Percentiles rank a stretch among this genome's conserved stretches.
phyloP scores from a whole-genome alignment of 1,139 yeast genomes.

The Debaryomycetaceae sp. region DNA sequence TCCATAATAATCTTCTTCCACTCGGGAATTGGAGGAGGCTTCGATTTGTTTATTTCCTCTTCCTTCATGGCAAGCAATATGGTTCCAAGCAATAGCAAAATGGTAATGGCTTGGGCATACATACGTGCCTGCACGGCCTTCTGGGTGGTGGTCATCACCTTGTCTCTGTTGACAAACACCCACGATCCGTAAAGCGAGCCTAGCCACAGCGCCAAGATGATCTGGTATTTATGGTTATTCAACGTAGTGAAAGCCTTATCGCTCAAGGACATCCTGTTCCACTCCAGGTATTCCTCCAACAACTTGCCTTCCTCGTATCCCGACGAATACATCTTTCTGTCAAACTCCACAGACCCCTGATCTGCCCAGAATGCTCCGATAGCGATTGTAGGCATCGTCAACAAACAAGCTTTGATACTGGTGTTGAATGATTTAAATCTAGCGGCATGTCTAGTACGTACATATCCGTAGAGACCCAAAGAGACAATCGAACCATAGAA shows the following conservation, averaged over 20 bases:
- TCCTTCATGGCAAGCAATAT: slow-evolving; percentile 61
- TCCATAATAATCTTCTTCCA: slow-evolving; percentile 50
- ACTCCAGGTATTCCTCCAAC: slow-evolving; percentile 47
- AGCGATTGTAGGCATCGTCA: slow-evolving; percentile 42
- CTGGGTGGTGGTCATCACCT: slow-evolving; percentile 73
- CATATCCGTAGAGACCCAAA: slow-evolving; percentile 30
- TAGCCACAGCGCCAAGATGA: slow-evolving; percentile 82
- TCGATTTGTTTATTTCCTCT: slow-evolving; percentile 36
- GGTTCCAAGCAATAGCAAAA: slow-evolving; percentile 58
- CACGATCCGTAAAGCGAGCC: slow-evolving; percentile 83
- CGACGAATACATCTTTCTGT: slow-evolving; percentile 36
- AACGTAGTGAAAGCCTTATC: slow-evolving; percentile 48
- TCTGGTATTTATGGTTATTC: slow-evolving; percentile 65
- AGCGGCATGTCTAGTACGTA: slow-evolving; percentile 33
- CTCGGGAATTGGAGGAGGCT: slow-evolving; percentile 33
- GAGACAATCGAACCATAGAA: slow-evolving; percentile 36
- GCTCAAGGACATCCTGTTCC: slow-evolving; percentile 44
- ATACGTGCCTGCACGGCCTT: slow-evolving; percentile 92
- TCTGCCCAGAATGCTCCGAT: slow-evolving; percentile 44
- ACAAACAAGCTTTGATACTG: slow-evolving; percentile 37
- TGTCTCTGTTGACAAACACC: slow-evolving; percentile 72
- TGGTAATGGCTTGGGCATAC: slow-evolving; percentile 84
- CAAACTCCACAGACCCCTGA: slow-evolving; percentile 49
- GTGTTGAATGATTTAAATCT: slow-evolving; percentile 35
- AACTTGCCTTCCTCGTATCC: slow-evolving; percentile 28